Base-by-base conservation (phyloP, 768 basidiomycete species). In the Exsudoporus frostii region DNA sequence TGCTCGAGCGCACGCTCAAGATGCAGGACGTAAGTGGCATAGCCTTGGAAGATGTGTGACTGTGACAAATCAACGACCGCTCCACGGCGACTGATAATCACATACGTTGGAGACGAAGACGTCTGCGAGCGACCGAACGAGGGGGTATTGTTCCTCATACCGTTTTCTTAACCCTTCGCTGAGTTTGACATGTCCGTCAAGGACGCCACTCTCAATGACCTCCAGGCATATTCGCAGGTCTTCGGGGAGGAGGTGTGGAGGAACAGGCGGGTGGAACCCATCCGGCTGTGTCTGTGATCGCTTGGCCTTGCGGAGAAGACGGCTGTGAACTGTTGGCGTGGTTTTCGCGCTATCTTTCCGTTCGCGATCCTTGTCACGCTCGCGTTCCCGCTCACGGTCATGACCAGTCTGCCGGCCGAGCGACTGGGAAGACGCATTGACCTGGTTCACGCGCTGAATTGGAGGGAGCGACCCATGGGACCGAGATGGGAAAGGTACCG, bases 111-210 rank as follows among this genome's bases (percentile, higher is more conserved):
- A 82, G 22, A 94, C 90, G 71, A 98, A 98, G n/a, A 98, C 92
- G 62, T 98, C 95, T 50, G 95, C 94, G 36, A 98, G 79, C 27
- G 87, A 90, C 48, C 95, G 79, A 33, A 98, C 95, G 33, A 98
- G 79, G 14, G 95, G 95, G 65, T 90, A 98, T 60, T 98, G 95
- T 60, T 97, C 92, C 50, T 96, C 93, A 58, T 98, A 98, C 38
- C 94, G 80, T 72, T 90, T 94, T 65, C 82, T 83, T 60, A 99
- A 71, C 20, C 89, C 90, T 46, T 90, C 88, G 48, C 85, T 88
- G 32, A 99, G 79, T 59, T 85, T 81, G 61, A 87, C 79, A 70
- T 99, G 97, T 2, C 97, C 96, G 38, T 90, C 86, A 48, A 97
- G 76, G 41, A 98, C 90, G 24, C 91, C 89, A 33, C 82, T 81